Evolutionary conservation across 257 asterid genomes (phyloP).

Genomic region (Perilla frutescens): DNA sequence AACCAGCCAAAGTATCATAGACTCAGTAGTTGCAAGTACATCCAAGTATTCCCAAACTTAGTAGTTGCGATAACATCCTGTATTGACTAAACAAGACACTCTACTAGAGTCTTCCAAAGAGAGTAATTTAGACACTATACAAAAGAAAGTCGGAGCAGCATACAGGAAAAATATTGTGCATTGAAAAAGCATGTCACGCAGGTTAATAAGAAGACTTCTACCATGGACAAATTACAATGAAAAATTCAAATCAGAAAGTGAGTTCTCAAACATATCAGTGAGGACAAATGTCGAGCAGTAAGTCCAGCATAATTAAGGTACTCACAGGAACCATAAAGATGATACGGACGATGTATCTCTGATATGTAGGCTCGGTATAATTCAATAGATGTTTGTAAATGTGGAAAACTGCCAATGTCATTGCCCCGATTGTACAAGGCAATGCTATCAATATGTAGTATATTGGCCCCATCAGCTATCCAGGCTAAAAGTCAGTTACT

Average conservation of each 20-base stretch:
- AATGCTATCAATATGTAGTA: conserved; percentile 77
- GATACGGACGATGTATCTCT: conserved; percentile 94
- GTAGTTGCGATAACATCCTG: too few relatives aligned
- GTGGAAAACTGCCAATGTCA: conserved; percentile 72
- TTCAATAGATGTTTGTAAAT: conserved; percentile 89
- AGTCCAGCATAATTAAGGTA: conserved; percentile 22
- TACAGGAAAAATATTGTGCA: background rate
- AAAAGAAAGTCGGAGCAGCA: background rate
- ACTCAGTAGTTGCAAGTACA: background rate
- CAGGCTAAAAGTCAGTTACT: conserved; percentile 26
- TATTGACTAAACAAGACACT: too few relatives aligned
- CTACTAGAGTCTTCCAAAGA: background rate
- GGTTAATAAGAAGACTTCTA: conserved; percentile 1
- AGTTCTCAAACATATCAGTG: conserved; percentile 7
- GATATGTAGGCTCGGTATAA: conserved; percentile 95
- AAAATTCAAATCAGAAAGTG: background rate
- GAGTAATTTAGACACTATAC: background rate
- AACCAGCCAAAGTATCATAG: background rate
- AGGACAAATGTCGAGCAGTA: conserved; percentile 26
- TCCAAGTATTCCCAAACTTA: background rate
- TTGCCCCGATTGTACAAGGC: conserved; percentile 92
- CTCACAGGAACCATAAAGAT: conserved; percentile 99
- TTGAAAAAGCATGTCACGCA: background rate
- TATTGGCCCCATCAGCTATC: conserved; percentile 76
- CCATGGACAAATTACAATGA: background rate